Evolutionary conservation across 1,139 yeast genomes (phyloP).

Genomic region (Entelexis paramagnoliae): DNA sequence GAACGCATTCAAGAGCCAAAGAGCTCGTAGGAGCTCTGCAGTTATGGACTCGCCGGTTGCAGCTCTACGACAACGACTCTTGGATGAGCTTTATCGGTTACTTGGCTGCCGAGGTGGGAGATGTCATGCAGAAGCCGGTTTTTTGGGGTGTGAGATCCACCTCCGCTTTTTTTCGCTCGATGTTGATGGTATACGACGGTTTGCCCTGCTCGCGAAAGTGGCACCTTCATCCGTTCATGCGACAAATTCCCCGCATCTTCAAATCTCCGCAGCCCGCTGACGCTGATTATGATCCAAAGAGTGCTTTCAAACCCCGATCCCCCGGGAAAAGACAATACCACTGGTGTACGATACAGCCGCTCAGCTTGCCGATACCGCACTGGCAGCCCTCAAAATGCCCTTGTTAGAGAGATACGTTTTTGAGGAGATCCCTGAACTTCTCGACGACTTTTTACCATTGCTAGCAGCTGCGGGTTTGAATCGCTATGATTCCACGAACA

Average conservation of each 20-base stretch:
- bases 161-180: background rate
- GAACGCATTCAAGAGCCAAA: background rate
- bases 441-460: constrained; percentile 1
- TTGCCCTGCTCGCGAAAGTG: constrained; percentile 10
- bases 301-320: background rate
- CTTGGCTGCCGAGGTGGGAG: background rate
- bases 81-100: constrained; percentile 8
- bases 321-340: background rate
- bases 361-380: background rate
- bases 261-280: background rate
- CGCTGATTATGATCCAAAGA: background rate
- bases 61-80: background rate
- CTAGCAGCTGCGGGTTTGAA: background rate
- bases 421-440: constrained; percentile 11
- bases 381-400: background rate
- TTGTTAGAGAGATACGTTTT: background rate
- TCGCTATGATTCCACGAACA: background rate
- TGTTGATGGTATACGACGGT: background rate
- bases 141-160: background rate
- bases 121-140: background rate
- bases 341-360: background rate
- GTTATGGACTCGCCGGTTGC: background rate
- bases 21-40: background rate
- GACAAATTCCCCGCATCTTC: background rate
- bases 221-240: constrained; percentile 2